Evolutionary conservation across 2,329 filamentous ascomycete genomes (phyloP).

Genomic region (Cladophialophora carrionii): DNA sequence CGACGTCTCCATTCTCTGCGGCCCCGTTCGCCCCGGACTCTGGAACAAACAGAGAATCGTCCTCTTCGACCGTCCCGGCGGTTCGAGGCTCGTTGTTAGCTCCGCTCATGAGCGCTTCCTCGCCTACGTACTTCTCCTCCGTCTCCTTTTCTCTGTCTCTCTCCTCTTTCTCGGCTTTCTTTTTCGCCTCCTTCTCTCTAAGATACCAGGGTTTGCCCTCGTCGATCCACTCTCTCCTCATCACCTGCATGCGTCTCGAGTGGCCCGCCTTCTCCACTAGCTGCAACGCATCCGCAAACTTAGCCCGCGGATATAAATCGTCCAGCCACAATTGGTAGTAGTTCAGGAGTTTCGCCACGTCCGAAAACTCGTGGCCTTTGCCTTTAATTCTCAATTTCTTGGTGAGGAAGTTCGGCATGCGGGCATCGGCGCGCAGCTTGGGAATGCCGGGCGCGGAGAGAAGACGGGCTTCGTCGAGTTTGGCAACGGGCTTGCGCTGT

Average conservation of each 20-base stretch:
- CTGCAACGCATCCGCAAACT: constrained; percentile 82
- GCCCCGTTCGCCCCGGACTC: constrained; percentile 8
- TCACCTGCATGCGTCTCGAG: constrained; percentile 73
- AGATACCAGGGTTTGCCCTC: constrained; percentile 56
- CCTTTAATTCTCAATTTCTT: constrained; percentile 66
- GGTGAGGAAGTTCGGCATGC: constrained; percentile 31
- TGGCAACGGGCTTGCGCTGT: constrained; percentile 75
- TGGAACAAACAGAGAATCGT: constrained; percentile 30
- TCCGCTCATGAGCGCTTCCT: neutral
- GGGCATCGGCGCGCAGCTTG: constrained; percentile 62
- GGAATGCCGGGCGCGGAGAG: constrained; percentile 82
- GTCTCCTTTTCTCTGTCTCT: constrained; percentile 21
- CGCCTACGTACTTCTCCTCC: constrained; percentile 23
- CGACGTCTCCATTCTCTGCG: neutral
- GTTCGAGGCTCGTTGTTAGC: constrained; percentile 12
- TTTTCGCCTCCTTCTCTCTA: constrained; percentile 20
- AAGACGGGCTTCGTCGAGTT: constrained; percentile 83
- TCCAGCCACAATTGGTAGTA: constrained; percentile 98
- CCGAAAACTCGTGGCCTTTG: constrained; percentile 94
- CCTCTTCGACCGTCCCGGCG: constrained; percentile 10
- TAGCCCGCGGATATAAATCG: constrained; percentile 90
- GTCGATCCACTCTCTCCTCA: constrained; percentile 81
- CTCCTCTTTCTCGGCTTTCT: constrained; percentile 21
- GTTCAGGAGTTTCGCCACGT: constrained; percentile 77
- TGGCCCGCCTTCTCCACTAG: constrained; percentile 96